Evolutionary conservation across 2,329 filamentous ascomycete genomes (phyloP).

Genomic region (Trichophyton benhamiae): DNA sequence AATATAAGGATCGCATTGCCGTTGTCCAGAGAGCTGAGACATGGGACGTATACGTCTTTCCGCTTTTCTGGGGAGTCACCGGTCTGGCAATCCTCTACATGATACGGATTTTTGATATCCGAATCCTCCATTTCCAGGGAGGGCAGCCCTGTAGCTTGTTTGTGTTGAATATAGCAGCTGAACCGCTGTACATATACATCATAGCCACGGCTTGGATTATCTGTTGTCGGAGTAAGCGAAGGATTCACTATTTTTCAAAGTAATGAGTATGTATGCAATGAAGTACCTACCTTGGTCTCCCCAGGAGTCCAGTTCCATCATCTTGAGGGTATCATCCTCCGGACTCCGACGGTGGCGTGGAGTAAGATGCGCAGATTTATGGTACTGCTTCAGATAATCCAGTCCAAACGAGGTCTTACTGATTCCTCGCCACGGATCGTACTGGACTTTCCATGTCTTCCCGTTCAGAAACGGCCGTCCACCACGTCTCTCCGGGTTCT

Average conservation of each 20-base stretch:
- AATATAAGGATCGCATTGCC: conserved; percentile 42
- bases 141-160: conserved; percentile 27
- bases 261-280: background rate
- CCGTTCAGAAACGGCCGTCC: conserved; percentile 42
- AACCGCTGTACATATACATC: conserved; percentile 41
- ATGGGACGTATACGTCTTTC: conserved; percentile 28
- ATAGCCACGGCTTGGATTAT: conserved; percentile 34
- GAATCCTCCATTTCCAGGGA: conserved; percentile 24
- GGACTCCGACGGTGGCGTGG: conserved; percentile 11
- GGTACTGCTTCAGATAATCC: conserved; percentile 41
- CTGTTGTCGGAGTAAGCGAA: conserved; percentile 13
- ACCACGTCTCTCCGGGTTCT: conserved; percentile 36
- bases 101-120: conserved; percentile 37
- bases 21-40: conserved; percentile 37
- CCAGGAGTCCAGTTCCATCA: conserved; percentile 42
- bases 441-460: conserved; percentile 39
- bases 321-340: conserved; percentile 25
- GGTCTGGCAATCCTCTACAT: conserved; percentile 23
- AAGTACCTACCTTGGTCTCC: conserved; percentile 26
- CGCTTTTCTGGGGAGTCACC: conserved; percentile 20
- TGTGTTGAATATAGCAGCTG: conserved; percentile 40
- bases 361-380: conserved; percentile 4
- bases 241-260: background rate
- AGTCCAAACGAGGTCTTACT: conserved; percentile 39
- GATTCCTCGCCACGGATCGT: conserved; percentile 41